A percentile compares a stretch with the other conserved stretches of the same genome.
Evolutionary conservation across 768 basidiomycete species (phyloP).

Genomic region (Suillus tomentosus): DNA sequence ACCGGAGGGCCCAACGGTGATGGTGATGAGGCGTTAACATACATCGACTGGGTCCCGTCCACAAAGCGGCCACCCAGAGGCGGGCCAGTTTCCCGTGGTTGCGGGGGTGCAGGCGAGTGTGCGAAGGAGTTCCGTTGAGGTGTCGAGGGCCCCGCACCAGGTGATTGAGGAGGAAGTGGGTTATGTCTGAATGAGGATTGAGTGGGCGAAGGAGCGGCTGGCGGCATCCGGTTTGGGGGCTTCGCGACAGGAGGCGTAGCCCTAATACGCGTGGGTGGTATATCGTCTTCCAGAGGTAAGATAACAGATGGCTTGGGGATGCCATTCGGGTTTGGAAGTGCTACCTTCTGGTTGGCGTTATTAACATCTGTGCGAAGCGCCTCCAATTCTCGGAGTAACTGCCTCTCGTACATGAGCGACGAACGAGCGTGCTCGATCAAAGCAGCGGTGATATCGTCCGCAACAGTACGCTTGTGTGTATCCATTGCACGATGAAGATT

Average conservation of each 20-base stretch:
- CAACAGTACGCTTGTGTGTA: slow-evolving; percentile 81
- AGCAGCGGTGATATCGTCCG: slow-evolving; percentile 88
- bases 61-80: slow-evolving; percentile 66
- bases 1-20: slow-evolving; percentile 39
- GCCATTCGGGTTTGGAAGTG: slow-evolving; percentile 47
- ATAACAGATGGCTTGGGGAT: slow-evolving; percentile 63
- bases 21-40: slow-evolving; percentile 50
- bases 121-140: slow-evolving; percentile 27
- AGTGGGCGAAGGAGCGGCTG: slow-evolving; percentile 19
- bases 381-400: slow-evolving; percentile 86
- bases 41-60: slow-evolving; percentile 83
- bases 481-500: slow-evolving; percentile 88
- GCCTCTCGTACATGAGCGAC: slow-evolving; percentile 89
- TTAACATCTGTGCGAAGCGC: slow-evolving; percentile 75
- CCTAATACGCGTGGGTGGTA: slow-evolving; percentile 30
- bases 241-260: slow-evolving; percentile 25
- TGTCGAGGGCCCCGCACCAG: slow-evolving; percentile 58
- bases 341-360: slow-evolving; percentile 62
- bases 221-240: slow-evolving; percentile 22
- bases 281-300: slow-evolving; percentile 65
- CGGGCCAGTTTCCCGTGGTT: slow-evolving; percentile 39
- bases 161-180: slow-evolving; percentile 45
- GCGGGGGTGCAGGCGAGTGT: slow-evolving; percentile 26
- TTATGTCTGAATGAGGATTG: slow-evolving; percentile 31
- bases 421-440: slow-evolving; percentile 93